Percentiles rank a stretch among this genome's conserved stretches.
Evolutionary conservation across 106 monocot genomes (phyloP).

Genomic region (Dactylorhiza incarnata): DNA sequence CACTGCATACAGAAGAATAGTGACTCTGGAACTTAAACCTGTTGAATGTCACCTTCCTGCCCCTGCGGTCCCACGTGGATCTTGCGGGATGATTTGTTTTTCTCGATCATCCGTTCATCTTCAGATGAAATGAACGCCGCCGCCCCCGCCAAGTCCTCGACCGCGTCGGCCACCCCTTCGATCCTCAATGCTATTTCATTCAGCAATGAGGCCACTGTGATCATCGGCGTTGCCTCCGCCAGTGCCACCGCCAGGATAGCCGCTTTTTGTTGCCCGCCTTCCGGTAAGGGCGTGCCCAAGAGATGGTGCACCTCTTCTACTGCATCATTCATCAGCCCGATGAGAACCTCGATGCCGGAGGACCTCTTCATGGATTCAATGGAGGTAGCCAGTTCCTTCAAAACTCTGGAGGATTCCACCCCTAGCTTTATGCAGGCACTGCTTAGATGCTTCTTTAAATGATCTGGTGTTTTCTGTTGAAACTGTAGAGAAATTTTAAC

Average conservation of each 20-base stretch:
- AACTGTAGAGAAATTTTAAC: background rate
- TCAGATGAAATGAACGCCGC: background rate
- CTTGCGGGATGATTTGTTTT: background rate
- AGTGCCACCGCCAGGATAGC: slow-evolving; percentile 3
- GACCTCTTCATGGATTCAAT: slow-evolving; percentile 35
- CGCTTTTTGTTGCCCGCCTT: slow-evolving; percentile 7
- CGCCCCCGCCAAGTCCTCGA: slow-evolving; percentile 11
- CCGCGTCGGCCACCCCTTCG: slow-evolving; percentile 24
- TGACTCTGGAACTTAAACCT: background rate
- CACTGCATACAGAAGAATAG: background rate
- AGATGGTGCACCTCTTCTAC: slow-evolving; percentile 34
- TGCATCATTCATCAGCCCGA: slow-evolving; percentile 33
- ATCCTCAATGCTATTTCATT: slow-evolving; percentile 41
- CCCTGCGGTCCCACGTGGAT: background rate
- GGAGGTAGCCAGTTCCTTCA: slow-evolving; percentile 38
- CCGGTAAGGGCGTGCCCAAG: background rate
- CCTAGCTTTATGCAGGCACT: slow-evolving; percentile 33
- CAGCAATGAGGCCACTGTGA: slow-evolving; percentile 35
- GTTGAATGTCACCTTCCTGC: background rate
- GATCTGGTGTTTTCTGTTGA: slow-evolving; percentile 12
- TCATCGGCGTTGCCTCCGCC: background rate
- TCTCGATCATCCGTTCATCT: background rate
- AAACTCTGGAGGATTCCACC: slow-evolving; percentile 21
- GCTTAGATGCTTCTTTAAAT: slow-evolving; percentile 27
- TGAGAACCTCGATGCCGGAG: slow-evolving; percentile 13